Evolutionary conservation across 2,329 filamentous ascomycete species (phyloP).

Genomic region (Phyllachora maydis): DNA sequence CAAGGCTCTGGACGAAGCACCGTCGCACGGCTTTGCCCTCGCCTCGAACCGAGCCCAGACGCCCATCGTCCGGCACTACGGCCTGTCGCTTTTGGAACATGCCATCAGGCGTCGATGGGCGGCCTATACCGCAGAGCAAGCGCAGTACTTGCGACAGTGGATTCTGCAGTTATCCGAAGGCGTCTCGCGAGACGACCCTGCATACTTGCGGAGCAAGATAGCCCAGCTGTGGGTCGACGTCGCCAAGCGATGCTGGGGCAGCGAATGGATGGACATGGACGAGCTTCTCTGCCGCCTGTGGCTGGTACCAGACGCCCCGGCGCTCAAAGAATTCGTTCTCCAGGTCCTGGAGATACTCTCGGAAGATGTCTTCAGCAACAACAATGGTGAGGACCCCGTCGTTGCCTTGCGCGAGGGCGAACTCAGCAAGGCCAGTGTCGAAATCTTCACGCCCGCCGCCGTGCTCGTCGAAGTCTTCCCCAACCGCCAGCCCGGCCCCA

Average conservation of each 20-base stretch:
- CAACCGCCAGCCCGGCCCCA: constrained; percentile 43
- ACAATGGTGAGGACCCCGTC: constrained; percentile 71
- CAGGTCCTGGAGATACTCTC: constrained; percentile 79
- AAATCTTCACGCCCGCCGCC: constrained; percentile 69
- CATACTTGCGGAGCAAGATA: constrained; percentile 81
- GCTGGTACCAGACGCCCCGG: constrained; percentile 42
- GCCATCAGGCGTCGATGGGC: constrained; percentile 73
- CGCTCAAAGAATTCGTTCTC: constrained; percentile 69
- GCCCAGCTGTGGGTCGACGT: constrained; percentile 89
- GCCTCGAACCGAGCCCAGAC: constrained; percentile 57
- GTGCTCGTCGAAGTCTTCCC: constrained; percentile 62
- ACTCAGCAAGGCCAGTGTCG: constrained; percentile 75
- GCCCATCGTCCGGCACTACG: constrained; percentile 78
- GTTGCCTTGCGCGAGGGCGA: constrained; percentile 66
- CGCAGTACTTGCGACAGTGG: constrained; percentile 49
- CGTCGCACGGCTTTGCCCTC: constrained; percentile 66
- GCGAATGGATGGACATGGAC: constrained; percentile 92
- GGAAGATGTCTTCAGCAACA: constrained; percentile 88
- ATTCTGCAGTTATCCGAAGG: constrained; percentile 59
- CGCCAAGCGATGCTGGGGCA: constrained; percentile 82
- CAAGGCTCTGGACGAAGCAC: constrained; percentile 61
- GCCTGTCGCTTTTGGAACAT: constrained; percentile 77
- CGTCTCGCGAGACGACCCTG: constrained; percentile 50
- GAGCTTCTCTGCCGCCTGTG: constrained; percentile 62
- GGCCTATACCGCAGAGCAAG: constrained; percentile 49